Evolutionary conservation across 106 monocot species (phyloP).

Genomic region (Dendrobium chrysotoxum): DNA sequence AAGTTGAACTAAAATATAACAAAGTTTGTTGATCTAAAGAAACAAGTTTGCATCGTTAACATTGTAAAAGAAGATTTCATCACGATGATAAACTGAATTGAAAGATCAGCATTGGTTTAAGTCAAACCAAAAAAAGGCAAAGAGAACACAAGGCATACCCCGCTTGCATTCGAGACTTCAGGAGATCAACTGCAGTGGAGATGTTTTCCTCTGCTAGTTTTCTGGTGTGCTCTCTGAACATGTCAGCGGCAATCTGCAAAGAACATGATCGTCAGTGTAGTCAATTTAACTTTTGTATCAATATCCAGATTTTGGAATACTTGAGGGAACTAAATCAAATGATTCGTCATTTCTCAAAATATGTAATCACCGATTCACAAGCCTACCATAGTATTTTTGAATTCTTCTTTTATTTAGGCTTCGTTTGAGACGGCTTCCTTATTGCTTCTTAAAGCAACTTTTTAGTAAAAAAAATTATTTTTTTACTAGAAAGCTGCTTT

Average conservation of each 20-base stretch:
- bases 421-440: no score
- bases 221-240: constrained; percentile 73
- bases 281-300: background rate
- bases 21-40: background rate
- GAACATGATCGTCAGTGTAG: background rate
- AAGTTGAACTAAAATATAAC: background rate
- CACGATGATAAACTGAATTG: background rate
- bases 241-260: constrained; percentile 86
- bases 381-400: background rate
- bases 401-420: background rate
- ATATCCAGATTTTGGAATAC: background rate
- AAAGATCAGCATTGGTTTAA: background rate
- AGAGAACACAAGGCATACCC: constrained; percentile 34
- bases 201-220: constrained; percentile 81
- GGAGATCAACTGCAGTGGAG: constrained; percentile 44
- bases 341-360: background rate
- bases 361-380: background rate
- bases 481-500: no score
- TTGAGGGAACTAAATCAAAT: background rate
- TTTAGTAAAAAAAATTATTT: no score
- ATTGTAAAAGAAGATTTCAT: background rate
- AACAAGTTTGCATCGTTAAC: background rate
- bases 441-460: no score
- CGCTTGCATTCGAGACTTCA: constrained; percentile 72
- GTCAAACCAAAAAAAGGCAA: background rate